phyloP scores from a whole-genome alignment of 805 yeast species.

The Metschnikowia similis region DNA sequence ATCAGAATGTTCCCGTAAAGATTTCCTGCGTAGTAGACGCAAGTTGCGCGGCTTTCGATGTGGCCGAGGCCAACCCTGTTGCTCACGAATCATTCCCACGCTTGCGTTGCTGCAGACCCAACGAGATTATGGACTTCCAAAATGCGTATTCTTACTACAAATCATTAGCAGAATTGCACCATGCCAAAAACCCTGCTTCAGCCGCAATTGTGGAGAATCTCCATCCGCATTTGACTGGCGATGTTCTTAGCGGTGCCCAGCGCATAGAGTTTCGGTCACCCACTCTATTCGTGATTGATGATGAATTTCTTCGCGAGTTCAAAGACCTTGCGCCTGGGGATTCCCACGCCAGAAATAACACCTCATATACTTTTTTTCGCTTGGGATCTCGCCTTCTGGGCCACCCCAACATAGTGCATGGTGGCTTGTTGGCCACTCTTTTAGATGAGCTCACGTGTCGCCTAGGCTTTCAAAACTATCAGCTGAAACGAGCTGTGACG shows the following conservation, averaged over 20 bases:
- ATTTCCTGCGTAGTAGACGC: not conserved
- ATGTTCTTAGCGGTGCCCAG: slow-evolving; percentile 30
- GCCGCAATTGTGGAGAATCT: slow-evolving; percentile 24
- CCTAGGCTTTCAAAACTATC: slow-evolving; percentile 38
- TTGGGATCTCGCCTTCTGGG: slow-evolving; percentile 37
- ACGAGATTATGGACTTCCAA: not conserved
- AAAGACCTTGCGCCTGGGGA: slow-evolving; percentile 19
- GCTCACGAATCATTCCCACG: not conserved
- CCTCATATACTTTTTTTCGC: slow-evolving; percentile 36
- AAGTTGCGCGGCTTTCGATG: not conserved
- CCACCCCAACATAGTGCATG: slow-evolving; percentile 40
- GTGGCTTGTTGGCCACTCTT: slow-evolving; percentile 40
- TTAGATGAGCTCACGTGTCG: slow-evolving; percentile 42
- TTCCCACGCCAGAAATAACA: slow-evolving; percentile 21
- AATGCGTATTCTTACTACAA: not conserved
- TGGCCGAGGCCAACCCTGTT: too few relatives aligned
- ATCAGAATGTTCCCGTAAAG: not conserved
- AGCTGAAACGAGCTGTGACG: slow-evolving; percentile 39
- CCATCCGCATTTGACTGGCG: slow-evolving; percentile 34
- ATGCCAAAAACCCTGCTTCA: slow-evolving; percentile 9
- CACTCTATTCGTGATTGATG: slow-evolving; percentile 32
- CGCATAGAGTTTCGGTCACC: slow-evolving; percentile 32
- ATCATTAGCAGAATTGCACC: not conserved
- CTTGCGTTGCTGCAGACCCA: not conserved
- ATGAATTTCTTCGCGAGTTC: slow-evolving; percentile 22